A percentile compares a stretch with the other conserved stretches of the same genome.
Evolutionary conservation across 148 eudicot genomes (phyloP).

Genomic region (Nyssa sinensis): DNA sequence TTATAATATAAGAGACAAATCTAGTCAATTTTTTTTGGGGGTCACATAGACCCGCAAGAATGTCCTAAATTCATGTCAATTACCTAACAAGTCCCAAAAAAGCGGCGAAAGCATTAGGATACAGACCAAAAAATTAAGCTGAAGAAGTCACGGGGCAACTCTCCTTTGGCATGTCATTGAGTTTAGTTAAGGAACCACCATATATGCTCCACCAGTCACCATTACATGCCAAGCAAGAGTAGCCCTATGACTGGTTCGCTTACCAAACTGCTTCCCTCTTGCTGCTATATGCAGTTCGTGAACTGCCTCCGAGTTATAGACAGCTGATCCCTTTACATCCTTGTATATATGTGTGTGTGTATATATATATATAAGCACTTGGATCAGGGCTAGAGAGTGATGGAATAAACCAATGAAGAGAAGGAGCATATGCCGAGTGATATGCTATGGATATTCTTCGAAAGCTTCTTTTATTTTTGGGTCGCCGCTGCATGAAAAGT

Average conservation of each 20-base stretch:
- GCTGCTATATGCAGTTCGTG: neutral
- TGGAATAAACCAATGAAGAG: slow-evolving; percentile 23
- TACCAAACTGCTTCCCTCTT: neutral
- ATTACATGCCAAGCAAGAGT: slow-evolving; percentile 41
- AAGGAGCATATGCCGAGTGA: slow-evolving; percentile 21
- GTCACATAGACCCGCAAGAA: no score
- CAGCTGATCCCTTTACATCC: neutral
- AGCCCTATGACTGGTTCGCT: slow-evolving; percentile 41
- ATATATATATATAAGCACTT: neutral
- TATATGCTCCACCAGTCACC: neutral
- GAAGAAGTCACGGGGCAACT: slow-evolving; percentile 49
- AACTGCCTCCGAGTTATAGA: neutral
- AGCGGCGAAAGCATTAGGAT: neutral
- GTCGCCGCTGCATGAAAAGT: neutral
- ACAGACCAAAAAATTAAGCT: slow-evolving; percentile 17
- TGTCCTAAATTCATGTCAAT: no score
- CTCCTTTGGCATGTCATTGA: slow-evolving; percentile 47
- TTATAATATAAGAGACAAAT: no score
- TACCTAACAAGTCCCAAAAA: no score
- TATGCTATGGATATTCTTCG: slow-evolving; percentile 10
- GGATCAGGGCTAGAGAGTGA: neutral
- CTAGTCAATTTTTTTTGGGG: no score
- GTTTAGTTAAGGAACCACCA: neutral
- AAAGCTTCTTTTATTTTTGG: neutral
- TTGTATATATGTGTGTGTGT: no score